Percentiles rank a stretch among this genome's conserved stretches.
phyloP scores from a whole-genome alignment of 2,329 filamentous ascomycete species.

The Triangularia setosa region DNA sequence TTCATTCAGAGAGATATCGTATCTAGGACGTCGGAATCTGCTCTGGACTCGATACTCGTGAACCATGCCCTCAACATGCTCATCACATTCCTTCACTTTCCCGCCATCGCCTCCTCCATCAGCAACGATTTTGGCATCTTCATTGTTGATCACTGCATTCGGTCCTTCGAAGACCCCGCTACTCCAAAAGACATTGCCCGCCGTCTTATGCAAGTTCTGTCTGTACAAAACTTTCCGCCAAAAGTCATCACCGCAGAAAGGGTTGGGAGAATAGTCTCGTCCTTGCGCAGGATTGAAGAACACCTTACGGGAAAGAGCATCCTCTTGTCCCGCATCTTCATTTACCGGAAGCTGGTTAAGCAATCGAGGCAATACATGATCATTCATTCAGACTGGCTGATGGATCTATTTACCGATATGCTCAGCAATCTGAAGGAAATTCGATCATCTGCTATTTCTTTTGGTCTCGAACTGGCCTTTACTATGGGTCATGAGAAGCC shows the following conservation, averaged over 20 bases:
- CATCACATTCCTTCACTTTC: slow-evolving; percentile 70
- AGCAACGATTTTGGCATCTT: slow-evolving; percentile 75
- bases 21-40: slow-evolving; percentile 53
- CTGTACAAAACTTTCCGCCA: slow-evolving; percentile 71
- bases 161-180: slow-evolving; percentile 63
- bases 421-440: slow-evolving; percentile 75
- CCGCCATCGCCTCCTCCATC: slow-evolving; percentile 65
- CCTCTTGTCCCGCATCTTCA: slow-evolving; percentile 67
- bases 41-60: slow-evolving; percentile 64
- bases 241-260: slow-evolving; percentile 71
- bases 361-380: slow-evolving; percentile 70
- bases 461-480: slow-evolving; percentile 69
- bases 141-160: slow-evolving; percentile 76
- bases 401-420: slow-evolving; percentile 77
- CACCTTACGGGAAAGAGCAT: slow-evolving; percentile 78
- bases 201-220: slow-evolving; percentile 75
- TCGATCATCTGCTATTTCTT: slow-evolving; percentile 65
- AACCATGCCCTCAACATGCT: slow-evolving; percentile 76
- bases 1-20: slow-evolving; percentile 81
- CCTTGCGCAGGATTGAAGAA: slow-evolving; percentile 68
- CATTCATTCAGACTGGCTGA: slow-evolving; percentile 71
- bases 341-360: slow-evolving; percentile 73
- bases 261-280: slow-evolving; percentile 64
- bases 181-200: slow-evolving; percentile 74
- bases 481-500: slow-evolving; percentile 64